A percentile compares a stretch with the other conserved stretches of the same genome.
These are phyloP conservation scores for Blattamonas nauphoetae DNA, from an alignment of 78 protist genomes.

Conservation along the genomic window DNA sequence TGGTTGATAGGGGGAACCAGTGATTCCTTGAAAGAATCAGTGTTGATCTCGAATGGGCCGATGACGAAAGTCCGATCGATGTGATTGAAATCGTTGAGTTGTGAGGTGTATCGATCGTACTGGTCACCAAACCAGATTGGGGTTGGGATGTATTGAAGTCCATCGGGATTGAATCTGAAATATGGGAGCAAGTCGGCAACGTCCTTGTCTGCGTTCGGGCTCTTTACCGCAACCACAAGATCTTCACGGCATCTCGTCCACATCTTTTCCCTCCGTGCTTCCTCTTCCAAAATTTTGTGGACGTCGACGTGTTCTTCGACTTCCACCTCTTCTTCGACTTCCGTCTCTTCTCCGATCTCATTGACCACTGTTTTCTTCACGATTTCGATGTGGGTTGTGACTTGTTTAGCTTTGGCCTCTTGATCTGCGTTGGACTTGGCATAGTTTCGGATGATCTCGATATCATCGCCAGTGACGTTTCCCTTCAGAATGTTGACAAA, in stretches of 20 bases:
- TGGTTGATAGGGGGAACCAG: constrained; percentile 23
- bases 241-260: background rate
- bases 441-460: background rate
- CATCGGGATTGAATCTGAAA: background rate
- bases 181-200: background rate
- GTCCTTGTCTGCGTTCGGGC: background rate
- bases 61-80: background rate
- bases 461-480: background rate
- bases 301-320: background rate
- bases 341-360: background rate
- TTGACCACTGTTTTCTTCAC: no score
- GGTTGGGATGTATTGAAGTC: background rate
- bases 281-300: background rate
- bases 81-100: background rate
- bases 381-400: no score
- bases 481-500: constrained; percentile 4
- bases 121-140: background rate
- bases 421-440: background rate
- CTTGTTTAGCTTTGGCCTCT: background rate
- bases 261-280: background rate
- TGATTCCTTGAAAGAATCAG: background rate
- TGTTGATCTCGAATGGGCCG: background rate
- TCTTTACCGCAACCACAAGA: background rate
- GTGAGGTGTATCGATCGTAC: background rate
- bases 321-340: background rate